A percentile compares a stretch with the other conserved stretches of the same genome.
Evolutionary conservation across 2,329 filamentous ascomycete species (phyloP).

Genomic region (Leptographium flavum): DNA sequence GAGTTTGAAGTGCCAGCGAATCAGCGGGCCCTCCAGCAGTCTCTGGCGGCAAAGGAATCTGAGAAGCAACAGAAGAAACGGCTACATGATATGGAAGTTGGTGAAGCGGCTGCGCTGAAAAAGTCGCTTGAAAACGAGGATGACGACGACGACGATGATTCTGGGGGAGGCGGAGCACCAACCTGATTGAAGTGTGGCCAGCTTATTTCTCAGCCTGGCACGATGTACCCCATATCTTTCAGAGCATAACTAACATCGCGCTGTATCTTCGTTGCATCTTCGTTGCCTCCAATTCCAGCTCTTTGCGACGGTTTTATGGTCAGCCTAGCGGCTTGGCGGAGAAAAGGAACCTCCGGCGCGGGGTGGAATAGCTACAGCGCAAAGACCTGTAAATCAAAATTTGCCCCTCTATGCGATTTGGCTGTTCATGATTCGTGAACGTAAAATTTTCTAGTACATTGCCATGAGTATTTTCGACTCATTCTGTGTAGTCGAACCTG

Average conservation of each 20-base stretch:
- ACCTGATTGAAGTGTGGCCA: not conserved
- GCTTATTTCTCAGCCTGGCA: not conserved
- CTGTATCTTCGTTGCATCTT: not conserved
- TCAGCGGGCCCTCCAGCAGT: constrained; percentile 26
- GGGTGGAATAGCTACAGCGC: not conserved
- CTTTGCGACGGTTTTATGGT: not conserved
- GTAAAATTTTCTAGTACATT: not conserved
- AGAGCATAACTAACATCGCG: too few species aligned
- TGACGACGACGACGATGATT: constrained; percentile 54
- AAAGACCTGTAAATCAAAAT: not conserved
- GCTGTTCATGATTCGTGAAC: not conserved
- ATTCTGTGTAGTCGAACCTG: not conserved
- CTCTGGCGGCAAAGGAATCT: constrained; percentile 31
- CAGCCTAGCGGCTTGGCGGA: not conserved
- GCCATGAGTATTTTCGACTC: constrained; percentile 1
- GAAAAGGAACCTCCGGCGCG: constrained; percentile 1
- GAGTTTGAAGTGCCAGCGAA: constrained; percentile 27
- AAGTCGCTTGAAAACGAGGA: constrained; percentile 14
- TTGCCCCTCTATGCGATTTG: constrained; percentile 2
- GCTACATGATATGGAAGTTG: constrained; percentile 45
- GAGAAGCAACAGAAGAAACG: constrained; percentile 33
- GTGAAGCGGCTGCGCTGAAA: constrained; percentile 37
- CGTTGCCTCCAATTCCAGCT: not conserved
- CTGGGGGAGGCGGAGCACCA: not conserved
- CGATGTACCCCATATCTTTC: too few species aligned